phyloP scores from a whole-genome alignment of 352 stramenopile genomes.

The Phytophthora syringae region DNA sequence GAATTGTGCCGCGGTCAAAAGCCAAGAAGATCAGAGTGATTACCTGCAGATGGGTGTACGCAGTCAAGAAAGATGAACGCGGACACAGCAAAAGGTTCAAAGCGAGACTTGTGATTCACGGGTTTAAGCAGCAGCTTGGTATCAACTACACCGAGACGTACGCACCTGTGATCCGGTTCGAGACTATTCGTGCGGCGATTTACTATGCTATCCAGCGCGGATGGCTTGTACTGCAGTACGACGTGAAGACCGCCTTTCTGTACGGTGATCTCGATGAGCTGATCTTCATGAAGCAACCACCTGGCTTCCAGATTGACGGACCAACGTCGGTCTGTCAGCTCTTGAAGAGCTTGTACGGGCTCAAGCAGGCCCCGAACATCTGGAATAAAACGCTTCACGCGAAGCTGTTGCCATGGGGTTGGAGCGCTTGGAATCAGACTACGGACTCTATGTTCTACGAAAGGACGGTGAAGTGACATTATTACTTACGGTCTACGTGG shows the following conservation, averaged over 20 bases:
- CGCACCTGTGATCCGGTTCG: conserved; percentile 18
- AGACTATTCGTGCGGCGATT: conserved; percentile 11
- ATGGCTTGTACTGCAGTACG: conserved; percentile 14
- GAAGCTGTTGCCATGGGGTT: not conserved
- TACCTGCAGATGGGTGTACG: conserved; percentile 12
- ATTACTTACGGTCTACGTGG: conserved; percentile 8
- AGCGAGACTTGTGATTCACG: conserved; percentile 14
- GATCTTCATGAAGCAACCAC: conserved; percentile 12
- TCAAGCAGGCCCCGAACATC: conserved; percentile 4
- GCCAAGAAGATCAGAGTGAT: conserved; percentile 5
- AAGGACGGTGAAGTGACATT: not conserved
- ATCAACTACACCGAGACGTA: conserved; percentile 13
- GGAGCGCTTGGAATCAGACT: not conserved
- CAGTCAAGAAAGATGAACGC: conserved; percentile 2
- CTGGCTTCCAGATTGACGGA: conserved; percentile 7
- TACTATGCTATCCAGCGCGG: not conserved
- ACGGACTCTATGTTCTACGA: conserved; percentile 6
- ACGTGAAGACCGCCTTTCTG: conserved; percentile 17
- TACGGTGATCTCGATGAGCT: conserved; percentile 5
- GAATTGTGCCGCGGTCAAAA: not conserved
- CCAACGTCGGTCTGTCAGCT: not conserved
- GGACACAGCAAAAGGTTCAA: conserved; percentile 12
- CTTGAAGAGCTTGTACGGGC: conserved; percentile 8
- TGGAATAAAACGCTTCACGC: not conserved
- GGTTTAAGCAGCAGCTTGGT: conserved; percentile 12